Percentiles rank a stretch among this genome's conserved stretches.
These are phyloP conservation scores for Quillaja saponaria DNA, from an alignment of 306 rosid species.

Conservation along the genomic window DNA sequence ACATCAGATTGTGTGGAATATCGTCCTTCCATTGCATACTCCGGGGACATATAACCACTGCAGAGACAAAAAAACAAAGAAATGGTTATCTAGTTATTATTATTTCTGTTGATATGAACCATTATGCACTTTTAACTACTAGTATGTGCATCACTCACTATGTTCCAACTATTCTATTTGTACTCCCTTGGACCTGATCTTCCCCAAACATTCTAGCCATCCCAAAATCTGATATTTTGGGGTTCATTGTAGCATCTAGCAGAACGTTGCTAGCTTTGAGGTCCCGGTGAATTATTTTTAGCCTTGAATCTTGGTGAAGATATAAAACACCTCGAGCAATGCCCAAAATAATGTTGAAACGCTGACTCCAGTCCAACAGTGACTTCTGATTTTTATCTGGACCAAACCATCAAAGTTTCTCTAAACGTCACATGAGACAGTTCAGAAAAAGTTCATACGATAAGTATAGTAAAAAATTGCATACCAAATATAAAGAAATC, in stretches of 20 bases:
- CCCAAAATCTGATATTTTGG: conserved; percentile 57
- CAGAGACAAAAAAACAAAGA: no score
- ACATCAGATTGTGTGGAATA: conserved; percentile 37
- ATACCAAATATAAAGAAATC: conserved; percentile 41
- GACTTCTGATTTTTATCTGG: conserved; percentile 30
- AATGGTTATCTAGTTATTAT: no score
- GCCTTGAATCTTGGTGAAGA: conserved; percentile 35
- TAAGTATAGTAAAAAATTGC: neutral
- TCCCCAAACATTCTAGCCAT: conserved; percentile 42
- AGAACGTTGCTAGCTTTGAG: no score
- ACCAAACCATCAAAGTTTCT: no score
- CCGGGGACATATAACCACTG: conserved; percentile 47
- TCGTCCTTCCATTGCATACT: conserved; percentile 13
- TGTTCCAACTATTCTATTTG: conserved; percentile 48
- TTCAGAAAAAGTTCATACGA: no score
- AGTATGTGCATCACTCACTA: conserved; percentile 32
- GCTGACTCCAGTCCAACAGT: conserved; percentile 13
- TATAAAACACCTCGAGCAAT: conserved; percentile 47
- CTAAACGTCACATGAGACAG: no score
- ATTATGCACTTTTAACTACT: no score
- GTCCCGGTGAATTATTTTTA: conserved; percentile 15
- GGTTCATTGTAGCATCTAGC: conserved; percentile 10
- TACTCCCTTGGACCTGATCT: conserved; percentile 29
- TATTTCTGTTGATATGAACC: no score
- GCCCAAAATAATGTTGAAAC: conserved; percentile 36